Evolutionary conservation across 75 land plant genomes (phyloP).

Genomic region (Pinus taeda): DNA sequence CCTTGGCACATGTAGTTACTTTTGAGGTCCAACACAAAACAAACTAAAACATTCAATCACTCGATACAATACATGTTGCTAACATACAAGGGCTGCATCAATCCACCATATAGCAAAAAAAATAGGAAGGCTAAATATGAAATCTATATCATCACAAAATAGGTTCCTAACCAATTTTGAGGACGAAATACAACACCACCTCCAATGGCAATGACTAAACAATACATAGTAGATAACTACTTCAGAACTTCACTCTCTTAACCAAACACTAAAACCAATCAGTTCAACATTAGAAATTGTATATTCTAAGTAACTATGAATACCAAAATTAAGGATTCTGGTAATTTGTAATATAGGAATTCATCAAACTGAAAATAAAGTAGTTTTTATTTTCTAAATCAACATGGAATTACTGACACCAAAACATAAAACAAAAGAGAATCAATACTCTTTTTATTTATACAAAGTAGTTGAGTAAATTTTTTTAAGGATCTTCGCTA

Average conservation of each 20-base stretch:
- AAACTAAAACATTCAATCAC: not conserved
- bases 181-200: constrained; percentile 90
- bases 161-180: constrained; percentile 51
- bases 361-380: not conserved
- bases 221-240: constrained; percentile 58
- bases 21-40: not conserved
- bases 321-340: not conserved
- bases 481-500: no score
- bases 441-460: no score
- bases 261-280: not conserved
- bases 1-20: constrained; percentile 85
- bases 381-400: no score
- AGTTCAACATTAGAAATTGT: not conserved
- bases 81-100: no score
- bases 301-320: not conserved
- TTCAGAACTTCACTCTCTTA: constrained; percentile 71
- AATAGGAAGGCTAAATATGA: not conserved
- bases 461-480: no score
- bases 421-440: no score
- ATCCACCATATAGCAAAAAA: not conserved
- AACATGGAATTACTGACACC: no score
- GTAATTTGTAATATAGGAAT: not conserved
- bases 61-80: not conserved
- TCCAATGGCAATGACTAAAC: constrained; percentile 90
- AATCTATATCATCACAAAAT: not conserved